Evolutionary conservation across 768 basidiomycete species (phyloP), one percentile per base, ranked within the genome.

Genomic region (Holtermannia corniformis): DNA sequence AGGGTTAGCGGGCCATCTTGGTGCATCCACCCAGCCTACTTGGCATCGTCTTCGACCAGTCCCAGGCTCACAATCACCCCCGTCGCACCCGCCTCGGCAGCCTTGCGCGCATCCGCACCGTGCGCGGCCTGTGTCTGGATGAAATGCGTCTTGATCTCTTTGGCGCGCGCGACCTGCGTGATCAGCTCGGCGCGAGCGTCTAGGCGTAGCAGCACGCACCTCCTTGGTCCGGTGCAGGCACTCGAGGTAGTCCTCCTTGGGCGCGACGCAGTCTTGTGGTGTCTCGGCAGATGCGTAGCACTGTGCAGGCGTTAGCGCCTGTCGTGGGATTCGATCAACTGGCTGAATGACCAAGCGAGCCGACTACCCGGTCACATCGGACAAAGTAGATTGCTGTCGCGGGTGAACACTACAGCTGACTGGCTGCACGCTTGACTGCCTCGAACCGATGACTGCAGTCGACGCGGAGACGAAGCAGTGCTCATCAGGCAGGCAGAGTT

Each of bases 181-280:
- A 22, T 32, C 25, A 28, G 19, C 19, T 5, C 26, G 45, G 27
- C 52, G 19, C 26, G 10, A 28, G 28, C 23, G 22, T 24, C 32
- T 37, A 16, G 16, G n/a, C n/a, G n/a, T n/a, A n/a, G n/a, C n/a
- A n/a, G n/a, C 7, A 66, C 81, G 65, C 58, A 89, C 92, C 82
- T 90, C 88, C 74, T 91, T 85, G 23, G 80, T 81, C 66, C 84
- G 82, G 70, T 93, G 90, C 52, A 96, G 74, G 72, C 92, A 95
- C 70, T 92, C 89, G 51, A 92, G 67, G 74, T 96, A 96, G 72
- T 93, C 91, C 57, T 85, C 85, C 47, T 80, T 80, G 56, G 81
- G 82, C 14, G 78, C 73, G 14, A 77, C 76, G 72, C 92, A 96
- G 63, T 85, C 76, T 46, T 73, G 72, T 0, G 91, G 90, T 44